Percentiles rank a stretch among this genome's conserved stretches.
phyloP scores from a whole-genome alignment of 257 asterid species.

The Lithospermum erythrorhizon region DNA sequence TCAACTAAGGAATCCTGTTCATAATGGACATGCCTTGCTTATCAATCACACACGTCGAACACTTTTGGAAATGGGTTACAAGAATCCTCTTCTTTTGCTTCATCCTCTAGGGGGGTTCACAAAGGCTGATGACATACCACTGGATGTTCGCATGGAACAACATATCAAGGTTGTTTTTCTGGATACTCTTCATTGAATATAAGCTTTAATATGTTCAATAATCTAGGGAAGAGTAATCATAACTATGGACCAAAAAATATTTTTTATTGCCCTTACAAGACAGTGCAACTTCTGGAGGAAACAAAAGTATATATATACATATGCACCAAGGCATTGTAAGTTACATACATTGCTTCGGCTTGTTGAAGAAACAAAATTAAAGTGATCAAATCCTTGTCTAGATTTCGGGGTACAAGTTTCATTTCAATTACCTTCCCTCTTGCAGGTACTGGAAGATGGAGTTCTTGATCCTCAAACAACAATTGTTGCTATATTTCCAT shows the following conservation, averaged over 20 bases:
- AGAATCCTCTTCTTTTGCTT: conserved; percentile 12
- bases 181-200: neutral
- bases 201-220: neutral
- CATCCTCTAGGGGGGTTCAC: conserved; percentile 13
- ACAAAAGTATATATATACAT: too few relatives aligned
- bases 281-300: too few relatives aligned
- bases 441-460: conserved; percentile 9
- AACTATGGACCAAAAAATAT: too few relatives aligned
- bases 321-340: too few relatives aligned
- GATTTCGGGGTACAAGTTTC: neutral
- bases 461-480: conserved; percentile 12
- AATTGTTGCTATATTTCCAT: conserved; percentile 9
- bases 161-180: conserved; percentile 6
- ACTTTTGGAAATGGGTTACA: conserved; percentile 9
- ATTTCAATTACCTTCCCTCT: neutral
- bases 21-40: conserved; percentile 9
- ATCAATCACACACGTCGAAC: conserved; percentile 7
- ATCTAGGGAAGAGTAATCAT: neutral
- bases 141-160: conserved; percentile 9
- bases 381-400: neutral
- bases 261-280: too few relatives aligned
- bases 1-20: conserved; percentile 11
- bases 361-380: neutral
- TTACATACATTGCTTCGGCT: too few relatives aligned
- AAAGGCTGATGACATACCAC: conserved; percentile 9